Percentiles rank a stretch among this genome's conserved stretches.
These are phyloP conservation scores for Ganoderma resinaceum DNA, from an alignment of 1,284 basidiomycete genomes.

Conservation along the genomic window DNA sequence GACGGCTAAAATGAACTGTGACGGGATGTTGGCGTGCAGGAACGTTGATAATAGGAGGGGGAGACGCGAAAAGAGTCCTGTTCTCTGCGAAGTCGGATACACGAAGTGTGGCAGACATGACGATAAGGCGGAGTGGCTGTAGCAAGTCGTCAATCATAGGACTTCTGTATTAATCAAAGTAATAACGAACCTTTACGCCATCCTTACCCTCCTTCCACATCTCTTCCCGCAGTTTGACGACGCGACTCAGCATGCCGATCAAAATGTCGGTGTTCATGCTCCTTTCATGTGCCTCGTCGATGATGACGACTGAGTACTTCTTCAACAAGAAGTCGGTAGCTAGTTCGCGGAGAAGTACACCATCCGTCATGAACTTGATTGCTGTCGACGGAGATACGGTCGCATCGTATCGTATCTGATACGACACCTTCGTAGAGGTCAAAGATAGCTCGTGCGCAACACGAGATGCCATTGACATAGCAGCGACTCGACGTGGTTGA, in stretches of 20 bases:
- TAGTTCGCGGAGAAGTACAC: slow-evolving; percentile 93
- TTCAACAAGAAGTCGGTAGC: slow-evolving; percentile 89
- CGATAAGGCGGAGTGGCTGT: slow-evolving; percentile 90
- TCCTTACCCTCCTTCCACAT: slow-evolving; percentile 84
- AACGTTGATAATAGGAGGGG: slow-evolving; percentile 92
- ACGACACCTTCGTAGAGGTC: slow-evolving; percentile 83
- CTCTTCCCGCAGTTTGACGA: slow-evolving; percentile 87
- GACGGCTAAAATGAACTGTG: slow-evolving; percentile 91
- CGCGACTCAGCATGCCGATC: slow-evolving; percentile 94
- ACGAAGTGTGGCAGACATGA: slow-evolving; percentile 98
- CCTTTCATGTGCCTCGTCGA: slow-evolving; percentile 98
- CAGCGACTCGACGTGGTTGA: slow-evolving; percentile 97
- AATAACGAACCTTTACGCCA: slow-evolving; percentile 59
- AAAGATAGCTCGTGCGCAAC: slow-evolving; percentile 91
- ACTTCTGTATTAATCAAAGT: background rate
- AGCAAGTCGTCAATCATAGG: background rate
- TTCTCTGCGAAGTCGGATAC: slow-evolving; percentile 95
- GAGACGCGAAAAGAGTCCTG: slow-evolving; percentile 77
- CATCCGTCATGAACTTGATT: slow-evolving; percentile 99
- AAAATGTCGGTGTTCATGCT: slow-evolving; percentile 99
- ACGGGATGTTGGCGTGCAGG: slow-evolving; percentile 95
- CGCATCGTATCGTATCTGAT: slow-evolving; percentile 97
- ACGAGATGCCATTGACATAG: slow-evolving; percentile 93
- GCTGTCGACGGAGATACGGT: slow-evolving; percentile 89
- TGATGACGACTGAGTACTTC: slow-evolving; percentile 94